Base-by-base conservation (phyloP, 2,329 filamentous ascomycete genomes). In the Fusarium pseudocircinatum region DNA sequence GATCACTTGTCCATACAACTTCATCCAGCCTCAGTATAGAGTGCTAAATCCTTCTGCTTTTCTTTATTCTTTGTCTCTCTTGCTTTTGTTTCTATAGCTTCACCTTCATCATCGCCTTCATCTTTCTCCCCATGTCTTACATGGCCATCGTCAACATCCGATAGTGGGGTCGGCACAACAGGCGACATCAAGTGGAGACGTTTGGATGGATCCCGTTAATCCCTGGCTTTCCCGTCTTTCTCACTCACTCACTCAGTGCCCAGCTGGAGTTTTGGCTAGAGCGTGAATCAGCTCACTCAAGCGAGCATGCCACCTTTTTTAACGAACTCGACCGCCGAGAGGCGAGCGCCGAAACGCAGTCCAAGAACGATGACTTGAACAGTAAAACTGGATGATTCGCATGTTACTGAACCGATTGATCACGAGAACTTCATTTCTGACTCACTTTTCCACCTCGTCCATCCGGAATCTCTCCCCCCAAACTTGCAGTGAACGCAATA, bases 161-260 rank as follows among this genome's bases (percentile, higher is more conserved):
- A 78, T 76, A 76, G 76, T 78, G 77, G 76, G 75, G 77, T 75
- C 72, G 72, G 70, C 50, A 78, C 50, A 78, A 77, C 77, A 78
- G 76, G 75, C 75, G 74, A 78, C 74, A 63, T 62, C 58, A 34
- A 72, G 77, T 78, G 76, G 76, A 75, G 66, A 66, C 71, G 57
- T 37, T 64, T 64, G 59, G 47, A 76, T 69, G 71, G 74, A 76
- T 66, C 71, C 75, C 60, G 68, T 73, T 60, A 59, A 74, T 74
- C 70, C 67, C 67, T 69, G 66, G 46, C 59, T 44, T 24, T 18
- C 37, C 37, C 37, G 37, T 39, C 30, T 34, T 37, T 39, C 47
- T 54, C 52, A 15, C 24, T 50, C 24, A 28, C 40, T 58, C 42
- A 50, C 8, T 58, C 30, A 28, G 44, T 37, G 37, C 52, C 49